Base-by-base conservation (phyloP, 2,329 filamentous ascomycete genomes). In the Myrmaecium sp. region DNA sequence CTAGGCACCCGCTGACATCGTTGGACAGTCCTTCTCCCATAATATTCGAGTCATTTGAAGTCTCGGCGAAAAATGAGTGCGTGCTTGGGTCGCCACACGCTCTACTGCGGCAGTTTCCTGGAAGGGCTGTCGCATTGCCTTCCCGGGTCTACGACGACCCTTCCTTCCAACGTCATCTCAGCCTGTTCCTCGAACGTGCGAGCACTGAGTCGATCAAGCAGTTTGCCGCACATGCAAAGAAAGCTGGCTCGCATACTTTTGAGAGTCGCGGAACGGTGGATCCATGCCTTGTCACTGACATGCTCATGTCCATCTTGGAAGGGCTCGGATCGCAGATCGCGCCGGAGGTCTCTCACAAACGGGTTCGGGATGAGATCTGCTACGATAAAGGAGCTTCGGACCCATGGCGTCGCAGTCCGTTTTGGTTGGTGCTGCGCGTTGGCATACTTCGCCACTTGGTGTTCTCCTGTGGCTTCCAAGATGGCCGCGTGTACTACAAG, bases 401-500 rank as follows among this genome's bases (percentile, higher is more conserved):
- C 0, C 72, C 72, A 0, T 80, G 74, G 73, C 56, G 74, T 11
- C 53, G 75, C 19, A 62, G 61, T 2, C 60, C 74, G 0, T 58
- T 65, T 26, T 80, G 71, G 64, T 58, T 80, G 0, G 49, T 70
- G 0, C 43, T 78, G 4, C 64, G 71, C 0, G 69, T 79, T 2
- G 54, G 58, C 0, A 37, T 67, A 2, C 60, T 70, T 25, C 57
- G 70, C 0, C 53, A 62, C 5, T 50, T 77, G 0, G 55, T 48
- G 14, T 33, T 51, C 1, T 13, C 39, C 0, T 35, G 62, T 2
- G 58, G 58, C 1, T 34, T 40, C 1, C 44, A 59, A 1, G 14
- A 40, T 0, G 66, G 66, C 2, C 50, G 54, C 2, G 33, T 59
- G 0, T 50, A 56, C 17, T 76, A 72, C 53, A 77, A 77, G 34